Conservation (phyloP, 371 early-diverging fungal genomes). For the Mortierella sp. region DNA sequence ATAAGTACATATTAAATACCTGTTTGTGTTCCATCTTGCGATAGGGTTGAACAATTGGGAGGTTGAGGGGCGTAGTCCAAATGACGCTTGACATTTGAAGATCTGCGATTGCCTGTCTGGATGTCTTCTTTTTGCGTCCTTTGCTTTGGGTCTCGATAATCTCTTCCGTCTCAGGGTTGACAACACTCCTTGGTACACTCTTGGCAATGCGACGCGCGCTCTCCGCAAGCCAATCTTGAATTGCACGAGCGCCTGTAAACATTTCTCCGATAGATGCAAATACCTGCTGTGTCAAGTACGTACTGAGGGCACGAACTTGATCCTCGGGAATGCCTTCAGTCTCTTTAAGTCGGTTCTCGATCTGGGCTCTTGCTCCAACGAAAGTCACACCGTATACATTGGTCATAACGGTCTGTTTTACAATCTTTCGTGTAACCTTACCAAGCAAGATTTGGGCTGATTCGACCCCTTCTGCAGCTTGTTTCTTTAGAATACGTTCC, state of each 20-base stretch:
- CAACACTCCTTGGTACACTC: conserved; percentile 71
- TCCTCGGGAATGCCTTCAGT: conserved; percentile 70
- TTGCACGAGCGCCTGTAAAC: conserved; percentile 90
- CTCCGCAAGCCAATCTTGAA: conserved; percentile 96
- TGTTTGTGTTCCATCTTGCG: conserved; percentile 76
- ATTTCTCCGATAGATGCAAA: conserved; percentile 91
- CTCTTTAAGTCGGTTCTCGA: conserved; percentile 85
- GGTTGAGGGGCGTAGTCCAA: conserved; percentile 97
- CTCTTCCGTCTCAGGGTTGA: conserved; percentile 62
- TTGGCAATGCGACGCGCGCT: conserved; percentile 88
- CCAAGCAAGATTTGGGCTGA: conserved; percentile 70
- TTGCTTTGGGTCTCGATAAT: conserved; percentile 37
- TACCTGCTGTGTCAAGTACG: conserved; percentile 86
- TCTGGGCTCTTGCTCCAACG: conserved; percentile 94
- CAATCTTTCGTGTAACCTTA: conserved; percentile 91
- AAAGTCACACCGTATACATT: conserved; percentile 98
- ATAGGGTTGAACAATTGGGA: conserved; percentile 98
- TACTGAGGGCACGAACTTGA: conserved; percentile 65
- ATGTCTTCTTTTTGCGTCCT: conserved; percentile 26
- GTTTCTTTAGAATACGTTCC: conserved; percentile 73
- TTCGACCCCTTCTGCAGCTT: conserved; percentile 69
- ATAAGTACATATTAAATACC: conserved; percentile 41
- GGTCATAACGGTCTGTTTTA: conserved; percentile 99
- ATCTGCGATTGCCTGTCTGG: conserved; percentile 49
- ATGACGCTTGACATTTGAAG: conserved; percentile 90